phyloP scores from a whole-genome alignment of 306 rosid genomes.

The Pterocarpus santalinus region DNA sequence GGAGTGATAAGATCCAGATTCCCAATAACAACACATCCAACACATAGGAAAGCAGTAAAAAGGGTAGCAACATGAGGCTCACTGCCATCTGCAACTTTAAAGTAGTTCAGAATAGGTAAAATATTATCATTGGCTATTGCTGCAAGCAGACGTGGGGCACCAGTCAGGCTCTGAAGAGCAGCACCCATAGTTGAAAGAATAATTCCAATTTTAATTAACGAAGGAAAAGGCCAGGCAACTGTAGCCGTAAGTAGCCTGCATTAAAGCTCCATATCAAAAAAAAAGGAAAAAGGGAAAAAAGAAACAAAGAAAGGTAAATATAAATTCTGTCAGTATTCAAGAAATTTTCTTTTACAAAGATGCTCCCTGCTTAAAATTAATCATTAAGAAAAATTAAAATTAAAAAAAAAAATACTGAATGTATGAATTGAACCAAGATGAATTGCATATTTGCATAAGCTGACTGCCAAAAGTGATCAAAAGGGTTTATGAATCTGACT shows the following conservation, averaged over 20 bases:
- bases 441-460: constrained; percentile 17
- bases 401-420: not conserved
- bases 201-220: constrained; percentile 89
- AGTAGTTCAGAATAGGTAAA: constrained; percentile 92
- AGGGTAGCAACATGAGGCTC: constrained; percentile 95
- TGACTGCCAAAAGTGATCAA: constrained; percentile 18
- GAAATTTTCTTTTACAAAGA: constrained; percentile 1
- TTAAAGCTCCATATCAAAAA: constrained; percentile 53
- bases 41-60: constrained; percentile 88
- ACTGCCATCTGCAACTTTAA: constrained; percentile 80
- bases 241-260: constrained; percentile 97
- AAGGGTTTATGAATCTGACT: not conserved
- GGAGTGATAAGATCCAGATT: constrained; percentile 99
- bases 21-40: constrained; percentile 94
- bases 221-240: constrained; percentile 97
- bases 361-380: not conserved
- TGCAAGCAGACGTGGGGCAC: constrained; percentile 99
- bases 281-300: not conserved
- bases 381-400: not conserved
- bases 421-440: constrained; percentile 35
- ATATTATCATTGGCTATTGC: constrained; percentile 99
- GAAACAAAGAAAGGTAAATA: not conserved
- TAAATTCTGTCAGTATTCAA: constrained; percentile 27
- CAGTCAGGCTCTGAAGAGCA: constrained; percentile 99
- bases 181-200: constrained; percentile 99